Percentiles rank a stretch among this genome's conserved stretches.
phyloP scores from a whole-genome alignment of 495 filamentous ascomycete species.

The Achaetomiella virescens region DNA sequence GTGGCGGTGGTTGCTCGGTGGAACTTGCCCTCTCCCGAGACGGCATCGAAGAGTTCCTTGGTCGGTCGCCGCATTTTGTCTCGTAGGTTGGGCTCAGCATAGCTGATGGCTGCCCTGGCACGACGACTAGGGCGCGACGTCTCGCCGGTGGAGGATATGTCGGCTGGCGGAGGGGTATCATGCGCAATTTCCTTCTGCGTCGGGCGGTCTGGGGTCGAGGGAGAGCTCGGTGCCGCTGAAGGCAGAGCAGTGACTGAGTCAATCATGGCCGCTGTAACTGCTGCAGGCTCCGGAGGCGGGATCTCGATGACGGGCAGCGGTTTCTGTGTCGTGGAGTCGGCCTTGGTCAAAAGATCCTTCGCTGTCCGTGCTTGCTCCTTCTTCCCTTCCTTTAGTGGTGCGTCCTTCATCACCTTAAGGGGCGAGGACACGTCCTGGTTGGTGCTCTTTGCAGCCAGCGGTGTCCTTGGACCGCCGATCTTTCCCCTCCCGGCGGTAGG shows the following conservation, averaged over 20 bases:
- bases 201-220: conserved; percentile 30
- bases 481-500: conserved; percentile 27
- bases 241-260: conserved; percentile 30
- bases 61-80: conserved; percentile 84
- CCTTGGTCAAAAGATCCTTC: conserved; percentile 10
- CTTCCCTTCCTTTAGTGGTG: conserved; percentile 19
- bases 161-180: conserved; percentile 51
- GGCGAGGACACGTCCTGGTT: conserved; percentile 42
- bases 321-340: conserved; percentile 6
- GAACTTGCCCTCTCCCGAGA: conserved; percentile 48
- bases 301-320: conserved; percentile 22
- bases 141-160: conserved; percentile 45
- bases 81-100: conserved; percentile 77
- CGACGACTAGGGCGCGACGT: conserved; percentile 57
- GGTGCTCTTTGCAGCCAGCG: conserved; percentile 40
- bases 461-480: conserved; percentile 26
- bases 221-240: conserved; percentile 24
- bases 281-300: conserved; percentile 14
- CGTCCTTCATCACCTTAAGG: conserved; percentile 29
- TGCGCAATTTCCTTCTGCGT: conserved; percentile 28
- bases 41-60: conserved; percentile 67
- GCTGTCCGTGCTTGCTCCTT: conserved; percentile 15
- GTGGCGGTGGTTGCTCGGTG: conserved; percentile 17
- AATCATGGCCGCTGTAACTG: conserved; percentile 14
- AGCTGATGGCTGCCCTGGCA: conserved; percentile 63